phyloP scores from a whole-genome alignment of 768 basidiomycete genomes.

The Ramaria sp. region DNA sequence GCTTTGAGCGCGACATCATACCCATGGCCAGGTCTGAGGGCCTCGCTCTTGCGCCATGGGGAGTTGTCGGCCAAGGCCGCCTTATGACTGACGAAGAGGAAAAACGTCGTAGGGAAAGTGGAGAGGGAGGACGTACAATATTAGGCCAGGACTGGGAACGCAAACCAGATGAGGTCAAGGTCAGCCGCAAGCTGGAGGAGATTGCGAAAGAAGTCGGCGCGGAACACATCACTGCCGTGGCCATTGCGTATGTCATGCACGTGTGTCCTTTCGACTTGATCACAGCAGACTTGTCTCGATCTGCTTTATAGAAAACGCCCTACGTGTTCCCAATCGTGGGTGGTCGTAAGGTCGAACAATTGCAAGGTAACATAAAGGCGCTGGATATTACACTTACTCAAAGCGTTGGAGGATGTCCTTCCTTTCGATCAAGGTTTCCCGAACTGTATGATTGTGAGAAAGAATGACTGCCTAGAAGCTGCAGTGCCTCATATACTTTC shows the following conservation, averaged over 20 bases:
- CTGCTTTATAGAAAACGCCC: slow-evolving; percentile 29
- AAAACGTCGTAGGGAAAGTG: slow-evolving; percentile 2
- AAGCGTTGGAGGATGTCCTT: slow-evolving; percentile 30
- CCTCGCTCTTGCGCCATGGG: slow-evolving; percentile 24
- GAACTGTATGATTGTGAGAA: slow-evolving; percentile 21
- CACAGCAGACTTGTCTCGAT: not conserved
- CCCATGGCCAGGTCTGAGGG: slow-evolving; percentile 13
- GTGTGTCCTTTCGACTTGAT: not conserved
- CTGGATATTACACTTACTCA: slow-evolving; percentile 36
- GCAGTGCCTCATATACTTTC: not conserved
- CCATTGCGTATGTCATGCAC: slow-evolving; percentile 21
- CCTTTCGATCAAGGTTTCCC: slow-evolving; percentile 42
- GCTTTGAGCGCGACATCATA: slow-evolving; percentile 22
- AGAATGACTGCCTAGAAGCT: not conserved
- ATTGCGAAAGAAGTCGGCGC: slow-evolving; percentile 28
- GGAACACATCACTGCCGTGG: slow-evolving; percentile 8
- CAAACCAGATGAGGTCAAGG: slow-evolving; percentile 22
- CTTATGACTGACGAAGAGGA: slow-evolving; percentile 19
- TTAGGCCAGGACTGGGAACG: slow-evolving; percentile 22
- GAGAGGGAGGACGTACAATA: slow-evolving; percentile 17
- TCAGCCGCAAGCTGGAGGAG: slow-evolving; percentile 26
- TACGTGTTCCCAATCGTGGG: slow-evolving; percentile 45
- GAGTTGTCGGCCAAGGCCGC: slow-evolving; percentile 20
- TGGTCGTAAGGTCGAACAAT: slow-evolving; percentile 41
- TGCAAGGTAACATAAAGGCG: slow-evolving; percentile 40